Conservation (phyloP, 2,329 filamentous ascomycete species). For the Dichotomopilus funicola region DNA sequence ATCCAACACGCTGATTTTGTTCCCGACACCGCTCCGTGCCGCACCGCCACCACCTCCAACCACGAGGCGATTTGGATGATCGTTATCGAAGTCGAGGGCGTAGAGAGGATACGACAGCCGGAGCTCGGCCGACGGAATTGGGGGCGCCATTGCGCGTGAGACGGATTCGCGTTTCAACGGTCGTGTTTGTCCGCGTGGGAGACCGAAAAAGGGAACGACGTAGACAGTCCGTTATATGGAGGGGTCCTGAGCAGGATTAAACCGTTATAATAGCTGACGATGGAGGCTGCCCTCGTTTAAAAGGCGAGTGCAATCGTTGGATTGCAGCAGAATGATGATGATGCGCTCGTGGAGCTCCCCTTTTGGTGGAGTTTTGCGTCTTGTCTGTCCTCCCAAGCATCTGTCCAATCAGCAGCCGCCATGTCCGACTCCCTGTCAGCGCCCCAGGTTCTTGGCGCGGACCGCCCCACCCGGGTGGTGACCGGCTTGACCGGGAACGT, state of each 20-base stretch:
- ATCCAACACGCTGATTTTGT: constrained; percentile 76
- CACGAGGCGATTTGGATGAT: constrained; percentile 67
- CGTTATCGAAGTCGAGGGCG: constrained; percentile 79
- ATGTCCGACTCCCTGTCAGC: not conserved
- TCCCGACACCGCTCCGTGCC: constrained; percentile 72
- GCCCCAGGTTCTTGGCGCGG: not conserved
- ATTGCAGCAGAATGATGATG: not conserved
- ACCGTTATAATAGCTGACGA: too few species aligned
- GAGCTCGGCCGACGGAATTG: constrained; percentile 50
- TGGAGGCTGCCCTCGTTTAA: not conserved
- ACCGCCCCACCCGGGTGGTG: not conserved
- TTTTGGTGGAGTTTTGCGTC: constrained; percentile 1
- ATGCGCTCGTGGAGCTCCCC: not conserved
- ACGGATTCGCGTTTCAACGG: not conserved
- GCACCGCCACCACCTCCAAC: constrained; percentile 86
- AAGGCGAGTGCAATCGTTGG: not conserved
- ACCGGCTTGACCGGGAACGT: not conserved
- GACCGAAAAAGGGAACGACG: too few species aligned
- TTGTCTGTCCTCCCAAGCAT: constrained; percentile 5
- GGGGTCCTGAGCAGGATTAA: too few species aligned
- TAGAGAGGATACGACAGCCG: constrained; percentile 79
- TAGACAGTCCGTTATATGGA: too few species aligned
- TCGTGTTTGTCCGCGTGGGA: not conserved
- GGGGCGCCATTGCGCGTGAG: constrained; percentile 21
- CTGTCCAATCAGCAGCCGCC: constrained; percentile 5